Base-by-base conservation (phyloP, 345 rosid species). In the Eucalyptus brandiana region DNA sequence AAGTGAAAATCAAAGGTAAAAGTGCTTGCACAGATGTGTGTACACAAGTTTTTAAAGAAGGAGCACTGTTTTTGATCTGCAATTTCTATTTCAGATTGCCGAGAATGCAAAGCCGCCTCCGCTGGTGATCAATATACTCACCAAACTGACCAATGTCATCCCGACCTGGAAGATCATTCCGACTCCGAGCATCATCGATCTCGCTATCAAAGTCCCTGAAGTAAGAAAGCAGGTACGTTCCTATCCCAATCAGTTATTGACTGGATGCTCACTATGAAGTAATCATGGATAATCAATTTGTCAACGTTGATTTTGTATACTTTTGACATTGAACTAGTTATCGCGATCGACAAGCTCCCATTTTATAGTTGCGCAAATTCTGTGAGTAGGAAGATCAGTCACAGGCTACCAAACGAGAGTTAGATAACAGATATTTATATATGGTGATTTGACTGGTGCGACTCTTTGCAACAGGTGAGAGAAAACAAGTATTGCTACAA, bases 151-250 rank as follows among this genome's bases (percentile, higher is more conserved):
- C 87, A 76, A 69, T 72, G 9, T 91, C 87, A 90, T 96, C 67
- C 99, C 99, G n/a, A 93, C 96, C 7, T 96, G 98, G 99, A 95
- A 90, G 90, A 87, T 94, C 53, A 93, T 96, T 54, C 96, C 95
- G 16, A 88, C 92, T 15, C 92, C 92, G 45, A 99, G 96, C 81
- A 90, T 97, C 24, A 89, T 97, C 47, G 97, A 96, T 58, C 49
- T 89, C 88, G 97, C 98, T 3, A 92, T 97, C 87, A 97, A 91
- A 93, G 89, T 89, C 40, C 96, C 97, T 26, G 94, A 93, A 80
- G 92, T 96, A 1, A 93, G 99, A 92, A 42, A 91, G 47, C 93
- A 94, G 98, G 99, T 96, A 91, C 80, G 21, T 19, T 45, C 47
- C 16, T 5, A 51, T n/a, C 80, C 45, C 30, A 37, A 48, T 44